Evolutionary conservation across 2,329 filamentous ascomycete species (phyloP).

Genomic region (Fusarium caatingaense): DNA sequence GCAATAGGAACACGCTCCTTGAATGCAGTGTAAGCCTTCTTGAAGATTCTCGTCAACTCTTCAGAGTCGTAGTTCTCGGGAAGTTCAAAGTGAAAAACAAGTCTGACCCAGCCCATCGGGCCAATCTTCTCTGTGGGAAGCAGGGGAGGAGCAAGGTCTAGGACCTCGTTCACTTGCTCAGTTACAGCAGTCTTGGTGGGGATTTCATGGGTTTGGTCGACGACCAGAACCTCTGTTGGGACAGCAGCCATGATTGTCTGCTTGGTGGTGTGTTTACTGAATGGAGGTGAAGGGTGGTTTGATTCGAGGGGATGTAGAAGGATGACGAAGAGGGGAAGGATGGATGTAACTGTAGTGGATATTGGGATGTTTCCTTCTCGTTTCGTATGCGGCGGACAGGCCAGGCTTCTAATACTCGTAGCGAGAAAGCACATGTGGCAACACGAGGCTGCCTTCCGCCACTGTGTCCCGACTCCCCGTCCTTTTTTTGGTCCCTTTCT

Average conservation of each 20-base stretch:
- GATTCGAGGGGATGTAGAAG: not conserved
- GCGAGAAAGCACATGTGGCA: not conserved
- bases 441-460: not conserved
- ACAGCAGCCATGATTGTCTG: conserved; percentile 11
- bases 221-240: not conserved
- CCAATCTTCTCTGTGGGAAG: conserved; percentile 22
- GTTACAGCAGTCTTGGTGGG: not conserved
- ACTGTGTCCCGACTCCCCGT: not conserved
- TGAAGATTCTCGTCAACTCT: not conserved
- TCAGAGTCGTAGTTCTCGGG: not conserved
- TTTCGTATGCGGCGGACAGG: not conserved
- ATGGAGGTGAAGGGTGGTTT: not conserved
- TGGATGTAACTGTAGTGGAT: not conserved
- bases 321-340: not conserved
- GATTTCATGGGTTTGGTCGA: not conserved
- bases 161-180: not conserved
- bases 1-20: conserved; percentile 14
- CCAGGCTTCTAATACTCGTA: conserved; percentile 20
- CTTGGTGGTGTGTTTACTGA: not conserved
- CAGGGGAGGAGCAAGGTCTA: conserved; percentile 18
- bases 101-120: conserved; percentile 17
- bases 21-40: not conserved
- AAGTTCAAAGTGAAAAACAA: conserved; percentile 15
- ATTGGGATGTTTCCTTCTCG: not conserved
- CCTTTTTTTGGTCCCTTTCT: not conserved